Base-by-base conservation (phyloP, 257 asterid genomes). In the Coffea eugenioides region DNA sequence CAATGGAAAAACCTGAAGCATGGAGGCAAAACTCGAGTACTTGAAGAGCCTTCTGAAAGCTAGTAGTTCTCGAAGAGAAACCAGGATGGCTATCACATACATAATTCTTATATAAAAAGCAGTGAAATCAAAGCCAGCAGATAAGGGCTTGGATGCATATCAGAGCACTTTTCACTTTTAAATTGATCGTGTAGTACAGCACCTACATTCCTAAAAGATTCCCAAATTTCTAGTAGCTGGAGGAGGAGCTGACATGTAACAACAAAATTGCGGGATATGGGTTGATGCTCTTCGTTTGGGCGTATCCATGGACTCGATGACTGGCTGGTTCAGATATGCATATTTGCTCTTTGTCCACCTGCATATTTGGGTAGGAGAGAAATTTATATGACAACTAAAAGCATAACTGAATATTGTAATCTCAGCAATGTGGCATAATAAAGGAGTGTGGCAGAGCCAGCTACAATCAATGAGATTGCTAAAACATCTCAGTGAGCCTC, bases 261-360 rank as follows among this genome's bases (percentile, higher is more conserved):
- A 62, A 70, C 75, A 71, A 61, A 75, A 73, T 64, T 77, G 90
- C 7, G 86, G 85, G 76, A 73, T 77, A 62, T 74, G 84, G 61
- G 84, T 71, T 71, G 85, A 74, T 36, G 87, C 79, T 43, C 81
- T 82, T 36, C 71, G n/a, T 74, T 48, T 78, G 6, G 76, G 78
- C 23, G 45, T 54, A 45, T 85, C 85, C 57, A 70, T 68, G 20
- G 84, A 74, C 81, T 82, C 81, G 66, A 80, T 41, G 41, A 81
- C 89, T 43, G 89, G 91, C 79, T 86, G 90, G 84, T 90, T 90
- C 80, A 88, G 77, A 83, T 90, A 89, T 25, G 93, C 93, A 67
- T 91, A 88, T 73, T 83, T 89, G 89, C 94, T 88, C 83, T 89
- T 86, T 7, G 93, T 91, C 94, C 97, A 91, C 93, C 94, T 89